Evolutionary conservation across 768 basidiomycete species (phyloP).

Genomic region (Tulasnella sp.): DNA sequence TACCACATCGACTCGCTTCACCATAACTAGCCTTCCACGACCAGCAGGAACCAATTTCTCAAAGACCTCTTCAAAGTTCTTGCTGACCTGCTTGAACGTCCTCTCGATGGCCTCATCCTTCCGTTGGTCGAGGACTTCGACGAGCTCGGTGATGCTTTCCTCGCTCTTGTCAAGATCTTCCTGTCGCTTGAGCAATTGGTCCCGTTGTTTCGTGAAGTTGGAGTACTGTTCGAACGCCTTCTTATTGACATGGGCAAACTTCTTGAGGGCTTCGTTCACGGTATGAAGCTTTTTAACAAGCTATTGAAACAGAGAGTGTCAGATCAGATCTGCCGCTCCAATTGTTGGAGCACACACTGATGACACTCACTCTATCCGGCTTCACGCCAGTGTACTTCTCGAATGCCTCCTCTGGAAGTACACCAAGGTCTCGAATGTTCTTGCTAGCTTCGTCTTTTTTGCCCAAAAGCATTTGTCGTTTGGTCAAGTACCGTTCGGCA

Average conservation of each 20-base stretch:
- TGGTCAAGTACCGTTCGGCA: constrained; percentile 89
- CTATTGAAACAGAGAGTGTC: constrained; percentile 45
- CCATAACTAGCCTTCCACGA: constrained; percentile 85
- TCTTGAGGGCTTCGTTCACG: constrained; percentile 89
- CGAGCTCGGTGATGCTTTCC: constrained; percentile 83
- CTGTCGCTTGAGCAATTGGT: constrained; percentile 78
- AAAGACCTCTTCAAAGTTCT: constrained; percentile 95
- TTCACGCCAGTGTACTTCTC: constrained; percentile 87
- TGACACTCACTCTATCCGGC: constrained; percentile 68
- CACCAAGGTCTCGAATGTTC: constrained; percentile 93
- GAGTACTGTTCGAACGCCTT: constrained; percentile 98
- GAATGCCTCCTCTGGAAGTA: constrained; percentile 95
- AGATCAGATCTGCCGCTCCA: not conserved
- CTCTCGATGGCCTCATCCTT: constrained; percentile 99
- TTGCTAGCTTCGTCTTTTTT: constrained; percentile 93
- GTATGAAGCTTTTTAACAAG: constrained; percentile 88
- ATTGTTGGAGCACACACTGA: not conserved
- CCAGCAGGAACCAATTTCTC: constrained; percentile 94
- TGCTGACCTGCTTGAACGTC: constrained; percentile 97
- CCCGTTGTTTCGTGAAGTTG: constrained; percentile 96
- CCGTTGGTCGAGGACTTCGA: constrained; percentile 88
- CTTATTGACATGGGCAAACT: constrained; percentile 98
- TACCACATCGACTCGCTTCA: constrained; percentile 82
- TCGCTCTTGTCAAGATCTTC: constrained; percentile 91
- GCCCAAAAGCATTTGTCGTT: constrained; percentile 75